Evolutionary conservation across 164 flowering plant genomes (phyloP).

Genomic region (Tinospora cordifolia): DNA sequence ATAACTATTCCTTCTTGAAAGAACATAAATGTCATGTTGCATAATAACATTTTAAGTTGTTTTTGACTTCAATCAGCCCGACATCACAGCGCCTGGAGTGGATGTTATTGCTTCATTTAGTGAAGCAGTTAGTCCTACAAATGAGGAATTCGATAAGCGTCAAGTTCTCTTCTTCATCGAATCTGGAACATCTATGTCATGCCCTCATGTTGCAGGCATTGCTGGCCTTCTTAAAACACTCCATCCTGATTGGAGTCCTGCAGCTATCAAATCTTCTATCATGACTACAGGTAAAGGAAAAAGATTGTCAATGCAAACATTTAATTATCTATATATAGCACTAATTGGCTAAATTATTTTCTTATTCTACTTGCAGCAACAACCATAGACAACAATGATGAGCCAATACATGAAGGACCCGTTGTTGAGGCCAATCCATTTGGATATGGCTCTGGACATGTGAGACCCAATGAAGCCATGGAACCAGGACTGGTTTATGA

Average conservation of each 20-base stretch:
- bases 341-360: too few relatives aligned
- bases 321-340: too few relatives aligned
- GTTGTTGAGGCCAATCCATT: conserved; percentile 33
- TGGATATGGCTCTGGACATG: conserved; percentile 42
- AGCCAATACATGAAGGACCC: conserved; percentile 24
- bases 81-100: conserved; percentile 26
- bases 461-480: conserved; percentile 42
- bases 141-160: not conserved
- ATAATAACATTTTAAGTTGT: not conserved
- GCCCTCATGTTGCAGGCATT: conserved; percentile 30
- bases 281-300: conserved; percentile 27
- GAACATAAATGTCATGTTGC: not conserved
- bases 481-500: conserved; percentile 67
- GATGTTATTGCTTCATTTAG: conserved; percentile 23
- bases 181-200: conserved; percentile 35
- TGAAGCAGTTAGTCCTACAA: conserved; percentile 4
- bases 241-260: conserved; percentile 28
- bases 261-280: conserved; percentile 28
- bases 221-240: conserved; percentile 25
- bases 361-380: conserved; percentile 26
- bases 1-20: not conserved
- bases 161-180: conserved; percentile 5
- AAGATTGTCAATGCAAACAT: too few relatives aligned
- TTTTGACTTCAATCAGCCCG: conserved; percentile 19
- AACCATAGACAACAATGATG: conserved; percentile 28